Evolutionary conservation across 768 basidiomycete species (phyloP).

Genomic region (Suillus alpinus): DNA sequence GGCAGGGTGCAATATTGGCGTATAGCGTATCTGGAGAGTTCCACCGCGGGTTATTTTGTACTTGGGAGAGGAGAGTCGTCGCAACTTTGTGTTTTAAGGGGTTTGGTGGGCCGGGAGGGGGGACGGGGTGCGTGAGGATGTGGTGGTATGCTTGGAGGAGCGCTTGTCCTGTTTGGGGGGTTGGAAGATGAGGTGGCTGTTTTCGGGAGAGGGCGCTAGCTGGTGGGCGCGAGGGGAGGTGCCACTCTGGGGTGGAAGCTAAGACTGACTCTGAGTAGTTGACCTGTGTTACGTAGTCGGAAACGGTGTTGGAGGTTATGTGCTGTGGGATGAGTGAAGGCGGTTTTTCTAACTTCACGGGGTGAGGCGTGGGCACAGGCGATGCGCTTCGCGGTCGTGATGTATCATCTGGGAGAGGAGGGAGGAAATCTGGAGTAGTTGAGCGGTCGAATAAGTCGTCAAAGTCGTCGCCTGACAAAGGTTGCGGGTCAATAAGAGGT

Average conservation of each 20-base stretch:
- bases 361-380: constrained; percentile 34
- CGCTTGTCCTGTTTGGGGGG: constrained; percentile 60
- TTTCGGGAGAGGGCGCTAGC: constrained; percentile 18
- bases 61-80: constrained; percentile 60
- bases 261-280: constrained; percentile 76
- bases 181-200: constrained; percentile 34
- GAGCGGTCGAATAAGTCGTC: constrained; percentile 25
- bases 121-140: constrained; percentile 68
- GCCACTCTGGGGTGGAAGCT: constrained; percentile 63
- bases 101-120: constrained; percentile 47
- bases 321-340: constrained; percentile 44
- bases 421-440: constrained; percentile 32
- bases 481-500: constrained; percentile 44
- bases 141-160: constrained; percentile 73
- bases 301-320: constrained; percentile 41
- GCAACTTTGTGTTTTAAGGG: constrained; percentile 74
- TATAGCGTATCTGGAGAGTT: constrained; percentile 67
- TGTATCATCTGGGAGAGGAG: constrained; percentile 30
- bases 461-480: background rate
- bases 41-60: constrained; percentile 62
- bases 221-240: constrained; percentile 50
- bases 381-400: constrained; percentile 28
- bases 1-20: constrained; percentile 53
- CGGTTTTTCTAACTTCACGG: constrained; percentile 30
- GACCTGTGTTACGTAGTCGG: constrained; percentile 69